A percentile compares a stretch with the other conserved stretches of the same genome.
phyloP scores from a whole-genome alignment of 192 early-diverging fungal species.

The Allomyces macrogynus region DNA sequence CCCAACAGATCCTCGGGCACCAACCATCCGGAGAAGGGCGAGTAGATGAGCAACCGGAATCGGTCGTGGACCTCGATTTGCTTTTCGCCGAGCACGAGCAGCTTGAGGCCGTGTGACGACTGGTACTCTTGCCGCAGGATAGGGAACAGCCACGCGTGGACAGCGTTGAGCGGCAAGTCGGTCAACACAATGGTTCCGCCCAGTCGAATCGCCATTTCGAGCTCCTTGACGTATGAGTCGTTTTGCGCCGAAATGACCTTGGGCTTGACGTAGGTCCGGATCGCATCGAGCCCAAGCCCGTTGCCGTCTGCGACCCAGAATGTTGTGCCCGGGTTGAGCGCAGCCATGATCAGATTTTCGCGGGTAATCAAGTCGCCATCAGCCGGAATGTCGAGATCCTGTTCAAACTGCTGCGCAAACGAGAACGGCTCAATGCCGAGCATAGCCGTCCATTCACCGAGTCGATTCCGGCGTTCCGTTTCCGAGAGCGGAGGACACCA shows the following conservation, averaged over 20 bases:
- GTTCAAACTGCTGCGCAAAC: conserved; percentile 2
- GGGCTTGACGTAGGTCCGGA: conserved; percentile 26
- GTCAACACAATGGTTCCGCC: conserved; percentile 36
- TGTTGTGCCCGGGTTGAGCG: conserved; percentile 3
- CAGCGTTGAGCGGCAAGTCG: conserved; percentile 15
- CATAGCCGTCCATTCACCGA: not conserved
- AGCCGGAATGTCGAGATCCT: conserved; percentile 34
- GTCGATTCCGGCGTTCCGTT: not conserved
- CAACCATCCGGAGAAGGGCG: conserved; percentile 13
- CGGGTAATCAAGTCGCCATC: conserved; percentile 28
- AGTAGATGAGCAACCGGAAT: conserved; percentile 29
- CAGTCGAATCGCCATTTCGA: conserved; percentile 36
- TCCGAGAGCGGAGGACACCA: conserved; percentile 13
- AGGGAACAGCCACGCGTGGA: conserved; percentile 29
- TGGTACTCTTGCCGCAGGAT: conserved; percentile 21
- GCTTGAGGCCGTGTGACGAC: conserved; percentile 26
- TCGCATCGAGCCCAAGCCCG: conserved; percentile 30
- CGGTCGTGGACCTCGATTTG: conserved; percentile 31
- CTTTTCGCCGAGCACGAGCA: conserved; percentile 32
- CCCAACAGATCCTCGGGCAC: conserved; percentile 19
- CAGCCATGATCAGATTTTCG: conserved; percentile 31
- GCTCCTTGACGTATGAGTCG: conserved; percentile 23
- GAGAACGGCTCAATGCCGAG: not conserved
- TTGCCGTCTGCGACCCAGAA: conserved; percentile 1
- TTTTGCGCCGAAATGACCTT: conserved; percentile 33